Percentiles rank a stretch among this genome's conserved stretches.
These are phyloP conservation scores for Dalbergia cochinchinensis DNA, from an alignment of 306 rosid species.

Conservation along the genomic window DNA sequence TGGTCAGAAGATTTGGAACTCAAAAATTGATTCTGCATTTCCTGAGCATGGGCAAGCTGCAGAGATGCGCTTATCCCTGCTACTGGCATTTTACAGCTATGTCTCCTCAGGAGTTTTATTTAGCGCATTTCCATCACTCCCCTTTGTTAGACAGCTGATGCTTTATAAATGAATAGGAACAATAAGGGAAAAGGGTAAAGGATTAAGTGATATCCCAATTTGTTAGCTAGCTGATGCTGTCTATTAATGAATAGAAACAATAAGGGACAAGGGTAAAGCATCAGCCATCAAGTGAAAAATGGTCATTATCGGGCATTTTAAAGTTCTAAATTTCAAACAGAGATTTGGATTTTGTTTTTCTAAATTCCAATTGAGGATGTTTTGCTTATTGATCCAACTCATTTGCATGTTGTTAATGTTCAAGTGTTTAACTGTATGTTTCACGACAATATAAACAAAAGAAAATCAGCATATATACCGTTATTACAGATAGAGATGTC, in stretches of 20 bases:
- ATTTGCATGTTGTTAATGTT: neutral
- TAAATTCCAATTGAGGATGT: neutral
- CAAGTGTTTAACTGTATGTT: neutral
- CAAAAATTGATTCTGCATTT: neutral
- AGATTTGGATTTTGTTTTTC: neutral
- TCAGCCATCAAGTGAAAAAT: neutral
- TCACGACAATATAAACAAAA: constrained; percentile 30
- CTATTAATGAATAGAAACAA: too few species aligned
- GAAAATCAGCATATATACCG: constrained; percentile 13
- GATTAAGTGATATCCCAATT: neutral
- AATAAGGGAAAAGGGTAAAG: neutral
- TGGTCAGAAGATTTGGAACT: neutral
- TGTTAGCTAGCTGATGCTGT: too few species aligned
- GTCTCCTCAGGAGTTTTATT: neutral
- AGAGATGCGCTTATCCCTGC: neutral
- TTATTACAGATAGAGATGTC: neutral
- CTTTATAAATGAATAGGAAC: neutral
- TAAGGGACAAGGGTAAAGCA: too few species aligned
- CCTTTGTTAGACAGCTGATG: neutral
- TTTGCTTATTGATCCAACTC: neutral
- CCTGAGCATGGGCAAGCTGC: neutral
- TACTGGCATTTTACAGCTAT: constrained; percentile 18
- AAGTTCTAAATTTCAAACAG: neutral
- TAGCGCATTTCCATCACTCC: neutral
- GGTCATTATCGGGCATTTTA: neutral